Percentiles rank a stretch among this genome's conserved stretches.
Evolutionary conservation across 257 asterid genomes (phyloP).

Genomic region (Solanum gandarillasii): DNA sequence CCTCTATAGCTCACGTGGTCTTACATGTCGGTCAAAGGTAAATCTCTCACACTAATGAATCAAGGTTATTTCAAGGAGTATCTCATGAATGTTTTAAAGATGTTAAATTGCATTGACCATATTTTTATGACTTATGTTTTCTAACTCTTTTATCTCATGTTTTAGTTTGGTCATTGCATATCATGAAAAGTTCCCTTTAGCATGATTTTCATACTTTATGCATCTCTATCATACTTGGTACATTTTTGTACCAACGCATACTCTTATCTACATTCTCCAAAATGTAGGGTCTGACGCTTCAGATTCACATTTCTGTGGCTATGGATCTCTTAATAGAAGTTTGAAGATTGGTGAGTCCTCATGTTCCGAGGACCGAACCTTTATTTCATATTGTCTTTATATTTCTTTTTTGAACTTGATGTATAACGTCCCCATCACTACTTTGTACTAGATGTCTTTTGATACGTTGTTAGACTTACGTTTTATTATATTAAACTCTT

Average conservation of each 20-base stretch:
- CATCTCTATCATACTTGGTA: not conserved
- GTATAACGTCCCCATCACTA: not conserved
- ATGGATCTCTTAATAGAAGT: not conserved
- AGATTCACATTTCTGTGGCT: not conserved
- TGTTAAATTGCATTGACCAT: not conserved
- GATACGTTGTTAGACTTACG: not conserved
- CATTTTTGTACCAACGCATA: not conserved
- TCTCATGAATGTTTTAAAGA: not conserved
- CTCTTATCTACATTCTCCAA: not conserved
- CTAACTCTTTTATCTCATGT: not conserved
- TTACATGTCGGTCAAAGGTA: not conserved
- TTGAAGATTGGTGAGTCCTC: not conserved
- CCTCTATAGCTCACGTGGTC: not conserved
- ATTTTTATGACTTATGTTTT: no score
- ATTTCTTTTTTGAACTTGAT: no score
- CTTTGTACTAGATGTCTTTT: not conserved
- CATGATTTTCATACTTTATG: not conserved
- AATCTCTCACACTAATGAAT: not conserved
- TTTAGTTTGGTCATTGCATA: not conserved
- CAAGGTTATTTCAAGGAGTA: not conserved
- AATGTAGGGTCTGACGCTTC: not conserved
- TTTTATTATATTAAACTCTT: not conserved
- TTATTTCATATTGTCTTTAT: not conserved
- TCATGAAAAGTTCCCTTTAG: not conserved
- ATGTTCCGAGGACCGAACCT: not conserved